Percentiles rank a stretch among this genome's conserved stretches.
Conservation (phyloP, 768 basidiomycete species). For the Boletales sp. region DNA sequence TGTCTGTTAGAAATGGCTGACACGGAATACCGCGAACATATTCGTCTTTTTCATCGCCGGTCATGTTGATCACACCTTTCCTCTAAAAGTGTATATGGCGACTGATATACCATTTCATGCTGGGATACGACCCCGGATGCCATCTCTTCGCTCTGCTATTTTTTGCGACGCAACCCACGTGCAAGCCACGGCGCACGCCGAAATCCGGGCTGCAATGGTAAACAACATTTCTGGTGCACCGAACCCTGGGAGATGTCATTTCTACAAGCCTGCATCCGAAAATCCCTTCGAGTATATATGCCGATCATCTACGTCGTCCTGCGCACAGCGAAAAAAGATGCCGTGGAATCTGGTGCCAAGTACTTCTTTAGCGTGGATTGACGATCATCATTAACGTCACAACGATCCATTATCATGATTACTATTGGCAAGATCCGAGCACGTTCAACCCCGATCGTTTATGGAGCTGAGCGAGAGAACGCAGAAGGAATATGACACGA, state of each 20-base stretch:
- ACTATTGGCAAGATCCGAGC: not conserved
- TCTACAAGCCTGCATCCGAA: not conserved
- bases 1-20: not conserved
- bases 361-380: not conserved
- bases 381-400: not conserved
- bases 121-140: not conserved
- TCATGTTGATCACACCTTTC: not conserved
- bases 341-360: not conserved
- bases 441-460: not conserved
- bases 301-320: not conserved
- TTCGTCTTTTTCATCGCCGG: not conserved
- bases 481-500: not conserved
- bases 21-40: not conserved
- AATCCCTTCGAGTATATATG: not conserved
- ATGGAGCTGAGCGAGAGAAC: not conserved
- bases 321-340: not conserved
- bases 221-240: not conserved
- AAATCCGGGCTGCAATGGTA: not conserved
- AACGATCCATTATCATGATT: not conserved
- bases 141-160: not conserved
- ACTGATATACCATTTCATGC: not conserved
- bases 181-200: not conserved
- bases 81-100: not conserved
- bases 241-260: not conserved
- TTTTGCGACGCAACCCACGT: not conserved